Conservation (phyloP, 352 stramenopile species). For the Globisporangium recalcitrans region DNA sequence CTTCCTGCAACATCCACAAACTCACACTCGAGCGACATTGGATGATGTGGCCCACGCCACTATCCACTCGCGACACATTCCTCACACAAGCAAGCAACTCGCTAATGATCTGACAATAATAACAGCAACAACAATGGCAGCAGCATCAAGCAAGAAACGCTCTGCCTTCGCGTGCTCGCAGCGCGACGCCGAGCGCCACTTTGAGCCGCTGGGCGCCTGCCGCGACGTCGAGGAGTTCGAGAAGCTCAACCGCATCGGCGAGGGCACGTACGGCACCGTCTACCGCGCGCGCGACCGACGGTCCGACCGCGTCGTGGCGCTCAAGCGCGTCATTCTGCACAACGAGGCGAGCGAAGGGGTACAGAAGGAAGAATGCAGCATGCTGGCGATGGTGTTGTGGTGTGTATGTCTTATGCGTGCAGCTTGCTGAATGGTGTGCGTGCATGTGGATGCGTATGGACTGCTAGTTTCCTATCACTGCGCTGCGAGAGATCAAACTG, state of each 20-base stretch:
- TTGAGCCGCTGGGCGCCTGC: slow-evolving; percentile 42
- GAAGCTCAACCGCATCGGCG: slow-evolving; percentile 78
- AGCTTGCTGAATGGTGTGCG: background rate
- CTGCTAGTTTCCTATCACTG: slow-evolving; percentile 67
- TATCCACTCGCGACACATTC: background rate
- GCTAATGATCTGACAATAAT: background rate
- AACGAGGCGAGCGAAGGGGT: slow-evolving; percentile 89
- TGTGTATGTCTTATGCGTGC: background rate
- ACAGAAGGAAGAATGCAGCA: slow-evolving; percentile 8
- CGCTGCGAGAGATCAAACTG: slow-evolving; percentile 70
- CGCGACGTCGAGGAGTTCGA: slow-evolving; percentile 62
- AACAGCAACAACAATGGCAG: background rate
- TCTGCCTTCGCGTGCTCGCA: slow-evolving; percentile 1
- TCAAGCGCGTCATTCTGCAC: slow-evolving; percentile 91
- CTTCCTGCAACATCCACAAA: background rate
- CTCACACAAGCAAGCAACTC: background rate
- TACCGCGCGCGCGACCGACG: slow-evolving; percentile 79
- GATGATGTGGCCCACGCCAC: background rate
- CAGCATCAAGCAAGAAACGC: background rate
- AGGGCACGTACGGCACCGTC: slow-evolving; percentile 86
- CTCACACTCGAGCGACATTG: background rate
- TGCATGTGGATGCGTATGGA: background rate
- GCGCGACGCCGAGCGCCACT: slow-evolving; percentile 25
- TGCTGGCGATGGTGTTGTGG: background rate
- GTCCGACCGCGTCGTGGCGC: slow-evolving; percentile 69